phyloP scores from a whole-genome alignment of 73 alveolate genomes.

The Breviolum minutum region DNA sequence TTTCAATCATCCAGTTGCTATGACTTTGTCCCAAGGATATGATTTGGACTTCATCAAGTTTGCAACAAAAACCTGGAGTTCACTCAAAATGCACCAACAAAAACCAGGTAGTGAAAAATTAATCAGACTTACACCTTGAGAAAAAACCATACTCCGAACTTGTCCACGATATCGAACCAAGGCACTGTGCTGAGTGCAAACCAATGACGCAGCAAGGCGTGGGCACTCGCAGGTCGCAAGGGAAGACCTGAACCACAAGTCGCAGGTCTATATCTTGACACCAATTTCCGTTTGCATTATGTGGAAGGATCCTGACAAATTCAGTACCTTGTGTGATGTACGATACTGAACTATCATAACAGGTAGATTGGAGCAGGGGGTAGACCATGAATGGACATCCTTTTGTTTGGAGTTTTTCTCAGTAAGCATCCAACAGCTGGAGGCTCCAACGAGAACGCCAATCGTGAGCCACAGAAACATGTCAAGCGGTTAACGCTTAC shows the following conservation, averaged over 20 bases:
- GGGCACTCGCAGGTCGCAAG: conserved; percentile 31
- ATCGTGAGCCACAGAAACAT: background rate
- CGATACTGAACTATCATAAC: background rate
- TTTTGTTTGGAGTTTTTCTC: too few species aligned
- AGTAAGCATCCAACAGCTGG: too few species aligned
- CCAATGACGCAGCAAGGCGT: conserved; percentile 17
- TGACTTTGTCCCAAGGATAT: too few species aligned
- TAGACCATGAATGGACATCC: background rate
- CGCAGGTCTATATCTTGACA: background rate
- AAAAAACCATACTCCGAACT: too few species aligned
- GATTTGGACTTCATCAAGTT: too few species aligned
- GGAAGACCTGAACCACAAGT: conserved; percentile 2
- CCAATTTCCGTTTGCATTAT: background rate
- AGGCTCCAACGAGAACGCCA: conserved; percentile 22
- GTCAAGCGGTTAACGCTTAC: too few species aligned
- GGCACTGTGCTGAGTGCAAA: conserved; percentile 21
- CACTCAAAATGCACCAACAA: too few species aligned
- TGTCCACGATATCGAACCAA: background rate
- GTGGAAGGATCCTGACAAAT: background rate
- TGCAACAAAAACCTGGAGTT: too few species aligned
- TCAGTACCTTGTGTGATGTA: background rate
- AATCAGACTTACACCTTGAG: too few species aligned
- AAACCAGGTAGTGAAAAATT: too few species aligned
- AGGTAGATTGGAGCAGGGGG: background rate
- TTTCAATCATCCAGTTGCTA: background rate